These are phyloP conservation scores for Arachnopeziza araneosa DNA, from an alignment of 2,329 filamentous ascomycete genomes.

Conservation along the genomic window DNA sequence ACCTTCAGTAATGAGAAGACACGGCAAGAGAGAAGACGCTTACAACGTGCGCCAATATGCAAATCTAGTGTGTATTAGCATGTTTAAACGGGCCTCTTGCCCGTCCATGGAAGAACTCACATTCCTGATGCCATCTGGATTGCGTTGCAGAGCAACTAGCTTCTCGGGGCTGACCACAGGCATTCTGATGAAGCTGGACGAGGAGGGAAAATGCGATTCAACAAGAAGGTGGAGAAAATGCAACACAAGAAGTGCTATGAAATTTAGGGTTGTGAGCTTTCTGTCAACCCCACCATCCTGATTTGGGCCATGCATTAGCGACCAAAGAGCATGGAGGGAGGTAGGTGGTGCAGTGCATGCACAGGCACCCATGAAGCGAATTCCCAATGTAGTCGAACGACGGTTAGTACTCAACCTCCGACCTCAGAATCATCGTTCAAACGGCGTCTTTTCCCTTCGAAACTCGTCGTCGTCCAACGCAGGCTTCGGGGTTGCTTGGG, in stretches of 20 bases:
- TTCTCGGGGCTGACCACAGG: constrained; percentile 87
- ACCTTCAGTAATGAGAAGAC: constrained; percentile 4
- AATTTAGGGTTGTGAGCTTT: neutral
- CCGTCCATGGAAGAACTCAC: constrained; percentile 45
- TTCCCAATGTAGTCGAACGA: neutral
- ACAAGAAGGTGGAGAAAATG: neutral
- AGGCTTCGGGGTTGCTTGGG: neutral
- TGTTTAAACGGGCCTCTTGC: constrained; percentile 14
- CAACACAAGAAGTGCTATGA: neutral
- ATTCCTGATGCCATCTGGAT: constrained; percentile 87
- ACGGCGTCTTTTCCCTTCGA: neutral
- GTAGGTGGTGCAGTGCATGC: no score
- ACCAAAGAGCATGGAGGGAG: neutral
- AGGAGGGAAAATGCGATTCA: neutral
- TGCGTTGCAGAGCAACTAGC: constrained; percentile 82
- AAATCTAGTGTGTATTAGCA: constrained; percentile 56
- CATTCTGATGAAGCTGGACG: constrained; percentile 47
- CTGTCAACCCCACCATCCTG: neutral
- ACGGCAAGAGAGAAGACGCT: constrained; percentile 29
- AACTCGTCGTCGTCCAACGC: neutral
- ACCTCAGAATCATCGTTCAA: neutral
- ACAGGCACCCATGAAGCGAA: no score
- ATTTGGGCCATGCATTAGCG: neutral
- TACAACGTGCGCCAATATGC: constrained; percentile 88
- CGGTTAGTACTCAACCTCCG: neutral